Evolutionary conservation across 2,329 filamentous ascomycete genomes (phyloP), one percentile per base, ranked within the genome.

Genomic region (Capronia coronata): DNA sequence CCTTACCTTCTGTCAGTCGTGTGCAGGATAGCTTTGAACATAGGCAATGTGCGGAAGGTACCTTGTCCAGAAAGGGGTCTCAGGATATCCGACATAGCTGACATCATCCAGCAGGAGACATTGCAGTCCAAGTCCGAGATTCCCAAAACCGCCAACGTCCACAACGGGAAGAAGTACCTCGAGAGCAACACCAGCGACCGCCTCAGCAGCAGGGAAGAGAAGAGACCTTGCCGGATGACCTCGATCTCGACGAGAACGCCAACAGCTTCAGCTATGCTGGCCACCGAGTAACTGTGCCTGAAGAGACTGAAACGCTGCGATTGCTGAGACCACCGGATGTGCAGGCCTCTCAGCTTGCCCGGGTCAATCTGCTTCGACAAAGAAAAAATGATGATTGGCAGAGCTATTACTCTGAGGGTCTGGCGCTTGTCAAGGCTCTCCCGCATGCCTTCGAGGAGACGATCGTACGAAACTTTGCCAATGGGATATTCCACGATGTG

Each of bases 181-280:
- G 13, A 6, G 38, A 41, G 38, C 19, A 14, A 41, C 5, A 23
- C 14, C 14, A 19, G 21, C 38, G 11, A 3, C 38, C 32, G 19
- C n/a, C 5, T n/a, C 29, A 16, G 29, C 25, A 39, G n/a, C 32
- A 43, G 6, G 7, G 14, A 16, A 37, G 22, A 19, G 27, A 41
- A 29, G 32, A 37, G n/a, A 53, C 55, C 7, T 34, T 53, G 8
- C 45, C 52, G 2, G 48, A 52, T 3, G 55, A 57, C 16, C 45
- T 57, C 11, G 55, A 57, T 43, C 49, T 57, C 18, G 55, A 57
- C 30, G 52, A 42, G 19, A 51, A 53, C 38, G 52, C 49, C 1
- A 37, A 48, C n/a, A 55, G 49, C 8, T 43, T 53, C 49, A 55
- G 50, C 37, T 55, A 53, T 40, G 41, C 23, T n/a, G 49, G 50